Evolutionary conservation across 345 rosid species (phyloP), one percentile per base, ranked within the genome.

Genomic region (Jatropha curcas): DNA sequence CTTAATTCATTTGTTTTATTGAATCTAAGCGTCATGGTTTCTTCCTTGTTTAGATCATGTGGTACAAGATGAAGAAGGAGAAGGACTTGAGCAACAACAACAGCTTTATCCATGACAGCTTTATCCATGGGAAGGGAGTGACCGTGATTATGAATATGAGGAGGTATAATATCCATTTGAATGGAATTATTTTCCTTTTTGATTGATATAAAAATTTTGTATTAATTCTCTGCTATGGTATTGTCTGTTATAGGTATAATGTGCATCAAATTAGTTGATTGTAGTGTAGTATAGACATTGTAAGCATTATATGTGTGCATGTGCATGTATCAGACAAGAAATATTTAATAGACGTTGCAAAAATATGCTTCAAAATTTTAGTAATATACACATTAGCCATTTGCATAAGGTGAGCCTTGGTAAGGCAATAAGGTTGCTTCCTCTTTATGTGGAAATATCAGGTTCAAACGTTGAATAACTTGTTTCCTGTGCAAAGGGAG

Each of bases 101-200:
- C 89, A 87, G 69, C 84, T 81, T 33, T 86, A 84, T 80, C 93
- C 98, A 37, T 95, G 99, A n/a, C 39, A 35, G 69, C 84, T 81
- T 33, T 87, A 84, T 79, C 93, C 98, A 34, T 96, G 99, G 99
- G 97, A 93, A 67, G 98, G 94, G 71, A 90, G 83, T 77, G 94
- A 93, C 53, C 92, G 98, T 53, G 99, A 93, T 74, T 96, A 96
- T 79, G 35, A 55, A 1, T 96, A 93, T 53, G 97, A 91, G 27
- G 99, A 96, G 92, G 99, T 93, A 76, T 55, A 24, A 17, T 60
- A 41, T 45, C 19, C 11, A 16, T 70, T 17, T 17, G 12, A 35
- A 57, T 65, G 30, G 34, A 60, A 33, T 13, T 41, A 53, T 12
- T 45, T 45, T 0, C 16, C 50, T 45, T 45, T 45, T 45, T 45